Base-by-base conservation (phyloP, 2,329 filamentous ascomycete genomes). In the Xylariaceae sp. region DNA sequence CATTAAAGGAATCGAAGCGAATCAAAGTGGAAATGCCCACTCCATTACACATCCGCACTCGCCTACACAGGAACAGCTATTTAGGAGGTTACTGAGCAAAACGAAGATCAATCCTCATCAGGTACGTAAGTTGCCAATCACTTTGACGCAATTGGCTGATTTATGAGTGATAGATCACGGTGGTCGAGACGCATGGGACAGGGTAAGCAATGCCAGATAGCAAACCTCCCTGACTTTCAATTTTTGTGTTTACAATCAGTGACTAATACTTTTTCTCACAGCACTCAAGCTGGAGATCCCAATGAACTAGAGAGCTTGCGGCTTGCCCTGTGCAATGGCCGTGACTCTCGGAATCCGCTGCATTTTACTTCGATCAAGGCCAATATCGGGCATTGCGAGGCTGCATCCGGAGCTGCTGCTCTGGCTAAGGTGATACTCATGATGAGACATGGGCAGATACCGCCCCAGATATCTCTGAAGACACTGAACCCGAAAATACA, bases 11-110 rank as follows among this genome's bases (percentile, higher is more conserved):
- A 44, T 61, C 32, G 44, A 47, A 21, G 20, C 56, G 10, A 59
- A 59, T 29, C 59, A 61, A 41, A 54, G 56, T n/a, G 59, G 59
- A n/a, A 59, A 56, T 40, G 46, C 59, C 19, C 46, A 56, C 20
- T 61, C 59, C 3, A 61, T 61, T 19, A 61, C 59, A 6, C 59
- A 61, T 44, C 59, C 59, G 2, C 49, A 61, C 44, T 43, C 41
- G 16, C 43, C 49, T 23, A 56, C 59, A 2, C 59, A 61, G 47
- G 52, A 43, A 16, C 41, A 41, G 32, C 45, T 61, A 12, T 61
- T 61, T 21, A 20, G 37, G 6, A 47, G 43, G 26, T 23, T 61
- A 3, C 29, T 61, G 6, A 20, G 26, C 29, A 48, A 51, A 23
- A 40, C 56, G 10, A 44, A 32, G 20, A 29, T 58, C 12, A 37